Percentiles rank a stretch among this genome's conserved stretches.
phyloP scores from a whole-genome alignment of 75 land plant genomes.

The Pinus albicaulis region DNA sequence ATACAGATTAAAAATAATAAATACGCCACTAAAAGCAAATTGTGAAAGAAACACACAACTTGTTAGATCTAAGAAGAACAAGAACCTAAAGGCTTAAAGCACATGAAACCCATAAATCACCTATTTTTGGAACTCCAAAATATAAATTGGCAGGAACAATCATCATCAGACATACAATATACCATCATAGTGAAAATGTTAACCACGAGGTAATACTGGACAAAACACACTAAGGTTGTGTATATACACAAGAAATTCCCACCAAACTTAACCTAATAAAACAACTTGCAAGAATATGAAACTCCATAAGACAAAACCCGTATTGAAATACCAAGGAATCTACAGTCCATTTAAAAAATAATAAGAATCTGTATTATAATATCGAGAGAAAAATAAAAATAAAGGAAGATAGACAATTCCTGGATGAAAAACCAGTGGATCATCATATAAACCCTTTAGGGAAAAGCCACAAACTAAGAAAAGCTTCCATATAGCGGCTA shows the following conservation, averaged over 20 bases:
- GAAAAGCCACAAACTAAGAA: background rate
- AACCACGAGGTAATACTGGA: background rate
- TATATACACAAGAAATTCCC: background rate
- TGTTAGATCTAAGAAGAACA: background rate
- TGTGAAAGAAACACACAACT: conserved; percentile 6
- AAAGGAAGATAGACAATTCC: background rate
- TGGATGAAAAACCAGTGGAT: background rate
- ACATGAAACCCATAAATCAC: background rate
- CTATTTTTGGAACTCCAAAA: background rate
- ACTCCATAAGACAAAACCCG: too few relatives aligned
- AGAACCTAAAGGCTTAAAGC: background rate
- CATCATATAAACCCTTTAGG: background rate
- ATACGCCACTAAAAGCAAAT: background rate
- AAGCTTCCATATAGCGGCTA: background rate
- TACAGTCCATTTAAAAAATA: background rate
- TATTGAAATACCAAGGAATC: background rate
- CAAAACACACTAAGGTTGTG: background rate
- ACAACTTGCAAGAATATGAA: too few relatives aligned
- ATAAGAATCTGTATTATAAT: background rate
- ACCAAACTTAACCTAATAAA: background rate
- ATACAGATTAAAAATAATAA: background rate
- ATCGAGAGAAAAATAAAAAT: too few relatives aligned
- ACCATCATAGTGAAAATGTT: too few relatives aligned
- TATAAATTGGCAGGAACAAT: background rate
- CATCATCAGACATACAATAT: too few relatives aligned